Percentiles rank a stretch among this genome's conserved stretches.
phyloP scores from a whole-genome alignment of 225 moss, liverwort and hornwort genomes.

The Climacium dendroides region DNA sequence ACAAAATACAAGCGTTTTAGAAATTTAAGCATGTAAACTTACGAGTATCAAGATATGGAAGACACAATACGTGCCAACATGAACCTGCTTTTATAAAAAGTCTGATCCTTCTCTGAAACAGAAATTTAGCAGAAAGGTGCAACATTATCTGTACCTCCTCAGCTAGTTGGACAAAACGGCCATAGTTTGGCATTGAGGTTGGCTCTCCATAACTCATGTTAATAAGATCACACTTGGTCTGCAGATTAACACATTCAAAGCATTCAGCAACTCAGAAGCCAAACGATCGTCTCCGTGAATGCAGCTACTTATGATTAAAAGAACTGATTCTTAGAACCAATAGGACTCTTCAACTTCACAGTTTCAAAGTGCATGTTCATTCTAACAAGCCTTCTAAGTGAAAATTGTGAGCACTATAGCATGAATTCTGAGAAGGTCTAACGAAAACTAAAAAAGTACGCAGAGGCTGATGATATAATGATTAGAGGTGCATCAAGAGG shows the following conservation, averaged over 20 bases:
- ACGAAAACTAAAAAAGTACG: background rate
- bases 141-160: constrained; percentile 45
- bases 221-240: constrained; percentile 95
- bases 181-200: constrained; percentile 76
- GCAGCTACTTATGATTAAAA: background rate
- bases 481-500: background rate
- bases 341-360: background rate
- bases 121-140: background rate
- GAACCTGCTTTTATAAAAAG: background rate
- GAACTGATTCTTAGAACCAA: background rate
- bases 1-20: background rate
- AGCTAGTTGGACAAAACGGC: constrained; percentile 86
- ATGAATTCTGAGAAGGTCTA: background rate
- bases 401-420: background rate
- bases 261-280: background rate
- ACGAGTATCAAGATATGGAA: background rate
- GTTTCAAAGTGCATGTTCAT: background rate
- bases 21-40: background rate
- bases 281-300: background rate
- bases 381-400: background rate
- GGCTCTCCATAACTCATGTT: constrained; percentile 99
- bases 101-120: background rate
- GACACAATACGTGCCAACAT: background rate
- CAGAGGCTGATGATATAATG: background rate
- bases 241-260: background rate